phyloP scores from a whole-genome alignment of 345 rosid species.

The Jatropha curcas region DNA sequence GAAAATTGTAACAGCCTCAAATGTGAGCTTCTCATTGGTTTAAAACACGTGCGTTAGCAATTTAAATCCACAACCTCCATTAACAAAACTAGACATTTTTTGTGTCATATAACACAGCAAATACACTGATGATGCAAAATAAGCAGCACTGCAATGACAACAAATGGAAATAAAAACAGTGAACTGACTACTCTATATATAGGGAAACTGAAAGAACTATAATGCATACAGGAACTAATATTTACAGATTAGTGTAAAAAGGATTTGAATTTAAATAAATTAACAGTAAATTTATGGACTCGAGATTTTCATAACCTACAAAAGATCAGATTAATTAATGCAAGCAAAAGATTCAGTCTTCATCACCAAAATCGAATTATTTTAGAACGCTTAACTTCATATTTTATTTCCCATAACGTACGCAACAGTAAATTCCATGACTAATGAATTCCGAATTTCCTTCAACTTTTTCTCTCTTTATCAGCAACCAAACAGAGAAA shows the following conservation, averaged over 20 bases:
- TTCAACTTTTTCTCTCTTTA: not conserved
- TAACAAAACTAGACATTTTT: not conserved
- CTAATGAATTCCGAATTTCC: not conserved
- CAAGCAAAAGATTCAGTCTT: constrained; percentile 1
- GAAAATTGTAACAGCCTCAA: not conserved
- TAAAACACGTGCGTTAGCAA: not conserved
- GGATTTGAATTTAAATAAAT: no score
- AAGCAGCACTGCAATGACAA: not conserved
- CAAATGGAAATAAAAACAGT: not conserved
- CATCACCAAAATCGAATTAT: not conserved
- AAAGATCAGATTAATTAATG: not conserved
- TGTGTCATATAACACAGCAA: no score
- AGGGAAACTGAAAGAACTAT: not conserved
- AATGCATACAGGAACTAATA: not conserved
- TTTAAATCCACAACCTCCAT: not conserved
- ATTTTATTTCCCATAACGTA: not conserved
- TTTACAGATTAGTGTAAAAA: not conserved
- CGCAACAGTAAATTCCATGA: not conserved
- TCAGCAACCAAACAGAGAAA: constrained; percentile 17
- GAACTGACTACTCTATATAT: not conserved
- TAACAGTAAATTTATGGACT: not conserved
- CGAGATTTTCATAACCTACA: not conserved
- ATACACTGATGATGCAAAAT: not conserved
- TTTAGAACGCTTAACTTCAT: not conserved
- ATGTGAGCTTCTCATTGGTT: not conserved